A percentile compares a stretch with the other conserved stretches of the same genome.
Conservation (phyloP, 106 monocot genomes). For the Acorus gramineus region DNA sequence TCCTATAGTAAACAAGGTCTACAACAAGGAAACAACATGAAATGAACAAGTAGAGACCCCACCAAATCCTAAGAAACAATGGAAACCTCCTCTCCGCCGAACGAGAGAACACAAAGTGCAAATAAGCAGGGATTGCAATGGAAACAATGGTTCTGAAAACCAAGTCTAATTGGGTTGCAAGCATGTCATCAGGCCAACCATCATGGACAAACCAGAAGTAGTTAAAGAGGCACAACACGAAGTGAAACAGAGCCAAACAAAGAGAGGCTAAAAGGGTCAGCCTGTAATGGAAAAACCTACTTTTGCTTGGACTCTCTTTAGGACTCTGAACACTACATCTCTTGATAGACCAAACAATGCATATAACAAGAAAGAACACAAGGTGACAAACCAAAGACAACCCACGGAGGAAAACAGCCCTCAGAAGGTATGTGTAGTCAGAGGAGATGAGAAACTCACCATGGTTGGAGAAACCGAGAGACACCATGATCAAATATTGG, state of each 20-base stretch:
- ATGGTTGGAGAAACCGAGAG: no score
- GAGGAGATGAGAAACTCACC: no score
- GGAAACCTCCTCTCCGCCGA: constrained; percentile 1
- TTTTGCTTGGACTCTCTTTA: no score
- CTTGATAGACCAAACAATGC: no score
- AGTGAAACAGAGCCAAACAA: neutral
- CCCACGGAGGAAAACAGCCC: no score
- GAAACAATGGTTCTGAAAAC: neutral
- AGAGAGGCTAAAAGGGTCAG: neutral
- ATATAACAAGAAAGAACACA: no score
- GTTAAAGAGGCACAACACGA: neutral
- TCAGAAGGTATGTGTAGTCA: no score
- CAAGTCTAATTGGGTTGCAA: neutral
- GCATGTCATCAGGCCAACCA: neutral
- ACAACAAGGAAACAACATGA: constrained; percentile 3
- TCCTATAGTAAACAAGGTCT: neutral
- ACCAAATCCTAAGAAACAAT: constrained; percentile 1
- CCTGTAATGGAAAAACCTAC: neutral
- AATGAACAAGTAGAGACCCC: neutral
- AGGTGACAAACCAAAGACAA: no score
- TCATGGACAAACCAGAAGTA: constrained; percentile 2
- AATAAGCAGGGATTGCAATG: neutral
- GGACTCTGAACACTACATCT: no score
- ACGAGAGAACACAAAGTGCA: neutral
- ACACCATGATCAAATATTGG: no score